Percentiles rank a stretch among this genome's conserved stretches.
Conservation (phyloP, 2,329 filamentous ascomycete species). For the Neopestalotiopsis rosae region DNA sequence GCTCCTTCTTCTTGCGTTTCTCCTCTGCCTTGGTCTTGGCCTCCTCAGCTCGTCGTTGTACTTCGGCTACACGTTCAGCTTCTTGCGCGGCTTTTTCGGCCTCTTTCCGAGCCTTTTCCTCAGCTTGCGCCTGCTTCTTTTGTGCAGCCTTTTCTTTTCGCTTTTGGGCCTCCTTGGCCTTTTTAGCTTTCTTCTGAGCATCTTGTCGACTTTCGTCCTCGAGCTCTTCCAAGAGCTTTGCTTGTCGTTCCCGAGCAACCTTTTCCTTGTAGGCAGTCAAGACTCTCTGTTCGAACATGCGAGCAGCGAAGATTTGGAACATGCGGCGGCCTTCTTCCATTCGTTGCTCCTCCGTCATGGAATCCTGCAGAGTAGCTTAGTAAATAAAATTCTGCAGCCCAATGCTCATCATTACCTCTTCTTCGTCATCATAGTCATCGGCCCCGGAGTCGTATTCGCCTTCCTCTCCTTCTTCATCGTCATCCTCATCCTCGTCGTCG, state of each 20-base stretch:
- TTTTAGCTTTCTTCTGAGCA: constrained; percentile 86
- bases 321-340: constrained; percentile 98
- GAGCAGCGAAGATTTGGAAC: constrained; percentile 99
- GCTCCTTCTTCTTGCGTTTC: constrained; percentile 88
- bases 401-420: constrained; percentile 62
- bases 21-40: constrained; percentile 84
- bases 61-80: constrained; percentile 74
- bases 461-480: constrained; percentile 70
- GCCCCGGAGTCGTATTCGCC: constrained; percentile 66
- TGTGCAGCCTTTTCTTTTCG: constrained; percentile 91
- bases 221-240: constrained; percentile 88
- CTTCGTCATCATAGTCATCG: constrained; percentile 74
- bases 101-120: constrained; percentile 86
- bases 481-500: constrained; percentile 67
- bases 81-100: constrained; percentile 91
- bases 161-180: constrained; percentile 91
- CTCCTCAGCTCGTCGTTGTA: constrained; percentile 81
- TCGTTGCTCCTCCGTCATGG: constrained; percentile 96
- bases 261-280: constrained; percentile 98
- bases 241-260: constrained; percentile 89
- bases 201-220: constrained; percentile 82
- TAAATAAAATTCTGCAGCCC: constrained; percentile 28
- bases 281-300: constrained; percentile 98
- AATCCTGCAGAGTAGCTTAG: constrained; percentile 71
- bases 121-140: constrained; percentile 87